A percentile compares a stretch with the other conserved stretches of the same genome.
Conservation (phyloP, 1,139 yeast species). For the Protomyces arabidopsidicola region DNA sequence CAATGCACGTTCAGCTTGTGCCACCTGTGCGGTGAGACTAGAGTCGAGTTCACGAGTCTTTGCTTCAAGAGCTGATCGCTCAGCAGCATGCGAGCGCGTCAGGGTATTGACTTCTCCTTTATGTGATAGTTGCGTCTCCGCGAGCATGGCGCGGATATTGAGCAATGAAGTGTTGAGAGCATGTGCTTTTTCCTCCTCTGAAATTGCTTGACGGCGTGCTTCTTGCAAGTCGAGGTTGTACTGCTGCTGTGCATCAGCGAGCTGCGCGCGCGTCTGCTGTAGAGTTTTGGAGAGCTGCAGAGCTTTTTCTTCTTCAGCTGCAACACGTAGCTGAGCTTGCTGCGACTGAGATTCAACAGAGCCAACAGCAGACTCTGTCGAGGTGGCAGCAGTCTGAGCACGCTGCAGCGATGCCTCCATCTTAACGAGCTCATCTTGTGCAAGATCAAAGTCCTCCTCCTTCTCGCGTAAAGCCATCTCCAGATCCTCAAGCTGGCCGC, state of each 20-base stretch:
- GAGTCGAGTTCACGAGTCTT: slow-evolving; percentile 1
- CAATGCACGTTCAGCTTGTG: slow-evolving; percentile 1
- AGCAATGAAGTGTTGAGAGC: slow-evolving; percentile 20
- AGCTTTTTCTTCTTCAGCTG: neutral
- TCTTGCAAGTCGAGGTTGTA: neutral
- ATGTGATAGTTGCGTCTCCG: slow-evolving; percentile 14
- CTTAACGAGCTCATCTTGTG: slow-evolving; percentile 8
- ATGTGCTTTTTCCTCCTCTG: slow-evolving; percentile 7
- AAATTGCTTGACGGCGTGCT: neutral
- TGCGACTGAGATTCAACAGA: neutral
- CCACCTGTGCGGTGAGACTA: neutral
- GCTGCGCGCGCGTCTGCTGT: neutral
- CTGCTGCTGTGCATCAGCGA: neutral
- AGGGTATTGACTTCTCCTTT: slow-evolving; percentile 5
- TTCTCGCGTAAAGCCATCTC: slow-evolving; percentile 26
- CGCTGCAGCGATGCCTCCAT: neutral
- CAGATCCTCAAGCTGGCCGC: slow-evolving; percentile 27
- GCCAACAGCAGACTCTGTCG: neutral
- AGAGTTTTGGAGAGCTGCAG: neutral
- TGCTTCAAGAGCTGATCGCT: neutral
- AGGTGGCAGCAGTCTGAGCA: neutral
- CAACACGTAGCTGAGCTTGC: neutral
- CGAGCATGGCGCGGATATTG: slow-evolving; percentile 10
- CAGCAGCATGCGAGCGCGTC: neutral
- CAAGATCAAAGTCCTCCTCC: slow-evolving; percentile 27